Evolutionary conservation across 495 filamentous ascomycete genomes (phyloP).

Genomic region (Daldinia loculata): DNA sequence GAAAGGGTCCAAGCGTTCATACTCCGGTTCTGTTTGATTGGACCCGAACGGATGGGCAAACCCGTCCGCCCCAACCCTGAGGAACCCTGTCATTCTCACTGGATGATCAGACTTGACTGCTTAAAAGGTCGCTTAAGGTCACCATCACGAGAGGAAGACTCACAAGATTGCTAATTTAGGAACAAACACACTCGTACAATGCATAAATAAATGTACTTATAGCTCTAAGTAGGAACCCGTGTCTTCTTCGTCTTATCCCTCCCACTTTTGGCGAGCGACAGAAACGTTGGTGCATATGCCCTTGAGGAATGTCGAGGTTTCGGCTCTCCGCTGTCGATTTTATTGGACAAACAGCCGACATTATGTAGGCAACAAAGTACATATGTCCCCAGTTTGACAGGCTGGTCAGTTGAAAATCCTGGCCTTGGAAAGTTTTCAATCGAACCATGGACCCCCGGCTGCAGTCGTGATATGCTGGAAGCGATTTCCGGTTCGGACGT

Average conservation of each 20-base stretch:
- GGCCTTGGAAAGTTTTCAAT: not conserved
- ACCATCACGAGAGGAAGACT: not conserved
- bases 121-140: not conserved
- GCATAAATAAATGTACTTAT: not conserved
- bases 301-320: not conserved
- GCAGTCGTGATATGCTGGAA: conserved; percentile 2
- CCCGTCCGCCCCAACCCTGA: conserved; percentile 15
- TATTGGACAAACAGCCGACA: not conserved
- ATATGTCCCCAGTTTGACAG: conserved; percentile 2
- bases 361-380: not conserved
- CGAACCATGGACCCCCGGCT: conserved; percentile 2
- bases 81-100: not conserved
- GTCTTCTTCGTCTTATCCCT: conserved; percentile 1
- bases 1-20: conserved; percentile 10
- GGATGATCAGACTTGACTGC: not conserved
- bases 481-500: not conserved
- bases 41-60: conserved; percentile 26
- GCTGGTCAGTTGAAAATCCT: conserved; percentile 1
- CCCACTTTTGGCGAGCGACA: not conserved
- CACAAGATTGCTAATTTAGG: not conserved
- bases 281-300: conserved; percentile 6
- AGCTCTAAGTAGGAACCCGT: not conserved
- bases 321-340: not conserved
- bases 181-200: not conserved
- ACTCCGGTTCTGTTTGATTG: conserved; percentile 15